A percentile compares a stretch with the other conserved stretches of the same genome.
Evolutionary conservation across 2,329 filamentous ascomycete species (phyloP).

Genomic region (Colletotrichum somersetense): DNA sequence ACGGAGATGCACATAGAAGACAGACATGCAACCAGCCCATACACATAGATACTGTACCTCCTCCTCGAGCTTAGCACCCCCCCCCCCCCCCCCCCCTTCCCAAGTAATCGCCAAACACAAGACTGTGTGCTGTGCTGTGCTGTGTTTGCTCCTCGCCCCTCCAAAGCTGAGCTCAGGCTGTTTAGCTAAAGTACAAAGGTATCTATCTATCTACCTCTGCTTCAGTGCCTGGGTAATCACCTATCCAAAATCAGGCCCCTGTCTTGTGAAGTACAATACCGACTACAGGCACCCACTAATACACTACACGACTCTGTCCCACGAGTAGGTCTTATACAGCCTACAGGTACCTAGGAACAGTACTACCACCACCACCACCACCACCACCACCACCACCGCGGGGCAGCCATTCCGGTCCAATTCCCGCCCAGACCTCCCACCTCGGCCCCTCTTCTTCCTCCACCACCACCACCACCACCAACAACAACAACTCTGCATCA

Average conservation of each 20-base stretch:
- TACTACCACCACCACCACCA: too few species aligned
- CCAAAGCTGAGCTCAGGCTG: conserved; percentile 23
- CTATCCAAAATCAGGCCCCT: too few species aligned
- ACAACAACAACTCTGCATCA: conserved; percentile 8
- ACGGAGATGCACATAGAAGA: background rate
- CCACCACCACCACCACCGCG: conserved; percentile 1
- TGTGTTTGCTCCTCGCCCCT: too few species aligned
- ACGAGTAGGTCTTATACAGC: background rate
- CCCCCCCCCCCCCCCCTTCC: background rate
- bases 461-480: background rate
- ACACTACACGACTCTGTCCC: too few species aligned
- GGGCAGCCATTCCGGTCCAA: conserved; percentile 3
- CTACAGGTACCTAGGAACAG: too few species aligned
- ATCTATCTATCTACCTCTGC: too few species aligned
- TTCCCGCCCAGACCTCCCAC: background rate
- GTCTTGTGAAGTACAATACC: background rate
- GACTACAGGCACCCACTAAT: background rate
- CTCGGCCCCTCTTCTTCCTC: background rate
- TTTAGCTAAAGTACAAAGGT: background rate
- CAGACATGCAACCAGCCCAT: background rate
- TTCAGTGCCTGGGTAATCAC: too few species aligned
- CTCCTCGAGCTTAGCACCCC: too few species aligned
- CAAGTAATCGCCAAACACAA: conserved; percentile 23
- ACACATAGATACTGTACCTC: too few species aligned
- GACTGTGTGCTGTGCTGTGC: too few species aligned